phyloP scores from a whole-genome alignment of 208 protist species.

The Acanthamoeba quina region DNA sequence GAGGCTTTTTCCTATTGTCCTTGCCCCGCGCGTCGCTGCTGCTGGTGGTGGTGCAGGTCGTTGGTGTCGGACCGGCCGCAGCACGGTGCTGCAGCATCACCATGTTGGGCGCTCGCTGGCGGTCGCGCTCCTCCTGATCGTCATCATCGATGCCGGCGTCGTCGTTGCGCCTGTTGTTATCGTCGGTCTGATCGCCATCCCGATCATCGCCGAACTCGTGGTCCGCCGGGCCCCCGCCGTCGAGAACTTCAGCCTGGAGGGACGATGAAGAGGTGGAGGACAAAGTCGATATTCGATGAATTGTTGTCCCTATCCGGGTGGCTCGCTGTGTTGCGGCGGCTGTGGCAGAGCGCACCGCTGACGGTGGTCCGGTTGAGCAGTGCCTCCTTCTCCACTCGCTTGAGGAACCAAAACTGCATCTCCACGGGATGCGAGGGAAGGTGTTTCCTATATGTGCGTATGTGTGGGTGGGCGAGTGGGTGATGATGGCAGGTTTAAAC shows the following conservation, averaged over 20 bases:
- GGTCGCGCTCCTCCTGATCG: background rate
- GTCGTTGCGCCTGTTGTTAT: background rate
- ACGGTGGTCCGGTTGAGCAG: background rate
- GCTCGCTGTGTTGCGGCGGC: background rate
- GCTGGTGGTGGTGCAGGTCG: background rate
- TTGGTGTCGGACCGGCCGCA: too few species aligned
- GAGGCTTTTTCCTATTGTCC: background rate
- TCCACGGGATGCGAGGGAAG: conserved; percentile 41
- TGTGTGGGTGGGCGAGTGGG: too few species aligned
- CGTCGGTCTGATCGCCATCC: background rate
- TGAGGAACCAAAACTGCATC: conserved; percentile 48
- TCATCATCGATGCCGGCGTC: background rate
- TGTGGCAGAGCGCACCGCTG: background rate
- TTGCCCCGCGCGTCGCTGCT: background rate
- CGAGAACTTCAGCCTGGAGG: too few species aligned
- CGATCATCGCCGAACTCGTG: background rate
- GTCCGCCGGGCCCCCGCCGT: background rate
- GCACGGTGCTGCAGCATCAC: too few species aligned
- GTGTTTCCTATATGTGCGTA: too few species aligned
- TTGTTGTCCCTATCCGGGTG: background rate
- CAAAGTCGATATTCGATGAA: too few species aligned
- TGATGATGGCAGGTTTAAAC: too few species aligned
- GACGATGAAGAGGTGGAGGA: too few species aligned
- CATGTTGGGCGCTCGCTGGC: background rate
- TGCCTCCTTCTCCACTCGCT: conserved; percentile 5